Base-by-base conservation (phyloP, 169 alveolate genomes). In the Perkinsus marinus region DNA sequence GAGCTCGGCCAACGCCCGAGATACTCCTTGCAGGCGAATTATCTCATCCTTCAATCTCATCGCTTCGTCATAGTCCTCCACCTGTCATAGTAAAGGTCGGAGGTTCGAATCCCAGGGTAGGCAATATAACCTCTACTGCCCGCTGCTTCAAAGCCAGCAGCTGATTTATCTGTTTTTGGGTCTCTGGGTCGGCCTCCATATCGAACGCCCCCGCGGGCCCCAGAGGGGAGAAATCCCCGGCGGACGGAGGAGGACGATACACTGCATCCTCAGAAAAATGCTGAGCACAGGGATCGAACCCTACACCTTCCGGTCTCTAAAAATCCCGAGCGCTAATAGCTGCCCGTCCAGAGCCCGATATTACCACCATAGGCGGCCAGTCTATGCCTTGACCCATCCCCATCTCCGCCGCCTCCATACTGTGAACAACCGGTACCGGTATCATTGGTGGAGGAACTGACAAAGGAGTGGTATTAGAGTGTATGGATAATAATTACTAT, bases 41-140 rank as follows among this genome's bases (percentile, higher is more conserved):
- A 95, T 95, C 7, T 97, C 95, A 41, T 95, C 96, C 94, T 95
- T 96, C 22, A 96, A 91, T 91, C 96, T 90, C 94, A 95, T 95
- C 0, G 98, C 98, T 90, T 96, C 97, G 92, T 95, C 97, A 92
- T 94, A 96, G 94, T 96, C 98, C 69, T 96, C 98, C 46, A 92
- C 79, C 79, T 57, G 79, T 0, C 22, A 41, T 41, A 10, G 46
- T 41, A 41, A 10, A 41, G 46, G 37, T 19, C 79, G 37, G 36
- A 16, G 26, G 37, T 19, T 57, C 79, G 37, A 57, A 57, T 26
- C 79, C 79, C 79, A 2, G 79, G 36, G 34, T 6, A 13, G 37
- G 22, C 79, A 13, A 19, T 57, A 13, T 57, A 13, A 57, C 79
- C 79, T 57, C 79, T 2, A 57, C 79, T 6, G 79, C 79, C 79